Base-by-base conservation (phyloP, 2,329 filamentous ascomycete species). In the Fusarium succisae region DNA sequence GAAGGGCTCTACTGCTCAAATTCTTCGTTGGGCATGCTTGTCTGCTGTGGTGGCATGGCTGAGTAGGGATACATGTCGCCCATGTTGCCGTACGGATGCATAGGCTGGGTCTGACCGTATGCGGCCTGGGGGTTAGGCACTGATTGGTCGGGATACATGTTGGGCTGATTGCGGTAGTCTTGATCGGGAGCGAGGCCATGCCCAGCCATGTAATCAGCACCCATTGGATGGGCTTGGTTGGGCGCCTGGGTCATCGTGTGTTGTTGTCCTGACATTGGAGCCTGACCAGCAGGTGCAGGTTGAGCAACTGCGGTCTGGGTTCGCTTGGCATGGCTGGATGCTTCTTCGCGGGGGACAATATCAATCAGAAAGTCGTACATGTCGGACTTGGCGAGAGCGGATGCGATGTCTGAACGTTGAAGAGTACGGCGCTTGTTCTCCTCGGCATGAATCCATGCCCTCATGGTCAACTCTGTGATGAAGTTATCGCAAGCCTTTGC, bases 321-420 rank as follows among this genome's bases (percentile, higher is more conserved):
- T 74, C 95, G 89, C 86, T 98, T 98, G 45, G 95, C 90, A 81
- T 95, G 94, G 28, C 93, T 91, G 15, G 93, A 89, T 41, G 96
- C 95, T 83, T 99, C 96, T 82, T 99, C 96, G 59, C 96, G 92
- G 8, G 96, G 96, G 11, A 99, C 96, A 71, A 99, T 99, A 81
- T 99, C 96, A 81, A 99, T 99, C 68, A 99, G 88, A 84, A 99
- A 99, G 85, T 99, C 96, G 83, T 99, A 99, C 96, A 99, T 99
- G 85, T 99, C 96, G 28, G 95, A 98, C 85, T 99, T 99, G 69
- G 94, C 93, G 30, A 99, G 88, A 20, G 96, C 96, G 17, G 95
- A 97, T 28, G 96, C 96, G 81, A 99, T 99, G 80, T 99, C 96
- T 65, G 94, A 98, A 57, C 96, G 91, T 84, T 99, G 96, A 45